Evolutionary conservation across 2,329 filamentous ascomycete genomes (phyloP), one percentile per base, ranked within the genome.

Genomic region (Exserohilum turcica): DNA sequence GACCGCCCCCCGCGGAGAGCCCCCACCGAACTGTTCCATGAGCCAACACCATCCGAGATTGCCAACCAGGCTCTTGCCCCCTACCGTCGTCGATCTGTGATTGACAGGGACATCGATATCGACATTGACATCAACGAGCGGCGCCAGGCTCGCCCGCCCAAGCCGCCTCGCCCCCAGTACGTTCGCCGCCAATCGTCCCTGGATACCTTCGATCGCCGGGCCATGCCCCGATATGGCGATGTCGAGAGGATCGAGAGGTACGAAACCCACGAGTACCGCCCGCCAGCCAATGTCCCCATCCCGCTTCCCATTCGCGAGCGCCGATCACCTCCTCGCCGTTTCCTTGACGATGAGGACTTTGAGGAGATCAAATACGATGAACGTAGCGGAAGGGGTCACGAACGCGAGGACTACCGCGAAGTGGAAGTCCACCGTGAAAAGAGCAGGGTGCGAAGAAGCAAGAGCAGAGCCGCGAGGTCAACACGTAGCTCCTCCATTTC

Each of bases 161-260:
- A 89, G 39, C 92, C 91, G 2, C 80, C 81, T 29, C 82, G 89
- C 38, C 92, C 91, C 2, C 80, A 81, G 27, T 81, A 92, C 59
- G 69, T 94, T 44, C 85, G 92, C 52, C 85, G 92, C 37, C 92
- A 96, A 73, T 96, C 91, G 12, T 96, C 91, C 46, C 81, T 96
- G 33, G 92, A 96, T 73, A 96, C 90, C 0, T 96, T 91, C 70
- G 92, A 97, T 74, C 86, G 92, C 43, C 86, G 86, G 24, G 88
- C 90, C 1, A 64, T 80, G 48, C 79, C 81, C 28, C 80, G 83
- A 38, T 81, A 82, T 56, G 80, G 79, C 48, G 81, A 87, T 32
- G 74, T 81, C 16, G 84, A 86, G 45, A 76, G 81, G 29, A 48
- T 49, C n/a, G 59, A 62, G 38, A 52, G 57, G 6, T 55, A 58